phyloP scores from a whole-genome alignment of 2,329 filamentous ascomycete genomes.

The Thielaviopsis cerberus region DNA sequence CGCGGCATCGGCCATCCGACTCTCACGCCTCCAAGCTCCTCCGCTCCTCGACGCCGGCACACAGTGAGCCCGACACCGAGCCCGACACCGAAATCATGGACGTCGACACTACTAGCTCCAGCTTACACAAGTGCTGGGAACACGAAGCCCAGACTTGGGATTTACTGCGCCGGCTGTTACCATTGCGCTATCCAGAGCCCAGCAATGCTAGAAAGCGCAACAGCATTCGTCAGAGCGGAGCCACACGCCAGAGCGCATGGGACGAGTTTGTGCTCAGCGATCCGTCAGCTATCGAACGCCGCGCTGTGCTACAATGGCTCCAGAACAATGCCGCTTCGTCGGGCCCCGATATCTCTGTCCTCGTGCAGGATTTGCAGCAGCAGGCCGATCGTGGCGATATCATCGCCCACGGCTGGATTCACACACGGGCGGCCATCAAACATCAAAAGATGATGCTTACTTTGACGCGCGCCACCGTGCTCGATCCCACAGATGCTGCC shows the following conservation, averaged over 20 bases:
- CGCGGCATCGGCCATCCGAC: conserved; percentile 1
- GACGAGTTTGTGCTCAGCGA: conserved; percentile 58
- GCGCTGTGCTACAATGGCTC: conserved; percentile 69
- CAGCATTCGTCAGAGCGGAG: background rate
- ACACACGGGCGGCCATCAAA: conserved; percentile 81
- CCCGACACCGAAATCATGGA: conserved; percentile 24
- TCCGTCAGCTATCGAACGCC: conserved; percentile 56
- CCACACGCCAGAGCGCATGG: conserved; percentile 16
- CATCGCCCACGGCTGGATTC: conserved; percentile 77
- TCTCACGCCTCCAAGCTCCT: conserved; percentile 15
- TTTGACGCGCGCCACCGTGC: conserved; percentile 39
- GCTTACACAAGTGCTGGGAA: conserved; percentile 38
- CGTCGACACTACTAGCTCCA: conserved; percentile 28
- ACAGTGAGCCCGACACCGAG: conserved; percentile 26
- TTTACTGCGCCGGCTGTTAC: conserved; percentile 56
- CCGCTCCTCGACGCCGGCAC: conserved; percentile 17
- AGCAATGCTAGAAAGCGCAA: background rate
- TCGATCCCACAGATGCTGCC: conserved; percentile 43
- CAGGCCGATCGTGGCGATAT: conserved; percentile 63
- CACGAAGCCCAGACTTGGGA: conserved; percentile 85
- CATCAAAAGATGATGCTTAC: conserved; percentile 58
- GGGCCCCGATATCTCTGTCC: conserved; percentile 51
- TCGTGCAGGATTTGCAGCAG: conserved; percentile 58
- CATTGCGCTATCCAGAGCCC: conserved; percentile 39
- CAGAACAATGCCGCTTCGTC: conserved; percentile 51